Evolutionary conservation across 768 basidiomycete genomes (phyloP).

Genomic region (Cystofilobasidium bisporidii): DNA sequence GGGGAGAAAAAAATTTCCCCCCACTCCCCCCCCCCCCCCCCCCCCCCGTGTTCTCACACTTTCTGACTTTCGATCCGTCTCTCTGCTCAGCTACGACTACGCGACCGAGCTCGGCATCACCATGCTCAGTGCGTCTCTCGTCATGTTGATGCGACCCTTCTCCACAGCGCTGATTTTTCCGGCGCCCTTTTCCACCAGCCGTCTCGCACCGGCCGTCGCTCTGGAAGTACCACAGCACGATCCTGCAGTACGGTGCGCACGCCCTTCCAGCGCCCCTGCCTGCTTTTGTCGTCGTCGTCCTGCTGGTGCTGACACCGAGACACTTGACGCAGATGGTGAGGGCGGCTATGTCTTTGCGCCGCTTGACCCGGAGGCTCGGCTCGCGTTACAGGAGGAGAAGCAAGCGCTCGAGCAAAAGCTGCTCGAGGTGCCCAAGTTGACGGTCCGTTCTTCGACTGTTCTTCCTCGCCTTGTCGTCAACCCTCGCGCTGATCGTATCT

Average conservation of each 20-base stretch:
- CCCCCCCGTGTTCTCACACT: too few species aligned
- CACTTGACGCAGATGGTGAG: constrained; percentile 54
- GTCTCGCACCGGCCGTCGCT: constrained; percentile 29
- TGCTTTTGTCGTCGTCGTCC: too few species aligned
- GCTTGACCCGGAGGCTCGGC: constrained; percentile 76
- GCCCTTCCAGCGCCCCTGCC: neutral
- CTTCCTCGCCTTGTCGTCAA: neutral
- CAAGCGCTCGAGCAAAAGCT: constrained; percentile 75
- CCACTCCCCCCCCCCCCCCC: too few species aligned
- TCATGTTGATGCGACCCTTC: neutral
- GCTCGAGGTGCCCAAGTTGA: constrained; percentile 82
- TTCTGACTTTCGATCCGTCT: too few species aligned
- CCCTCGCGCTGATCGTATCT: neutral
- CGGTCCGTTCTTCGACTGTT: constrained; percentile 43
- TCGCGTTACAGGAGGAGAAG: constrained; percentile 90
- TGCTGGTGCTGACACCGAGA: constrained; percentile 41
- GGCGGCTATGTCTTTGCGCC: constrained; percentile 75
- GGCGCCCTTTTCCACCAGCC: neutral
- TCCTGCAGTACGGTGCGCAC: constrained; percentile 33
- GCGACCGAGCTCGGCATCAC: constrained; percentile 27
- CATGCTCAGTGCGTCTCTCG: constrained; percentile 24
- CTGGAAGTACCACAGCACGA: constrained; percentile 35
- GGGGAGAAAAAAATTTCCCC: too few species aligned
- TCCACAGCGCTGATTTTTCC: neutral
- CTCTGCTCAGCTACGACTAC: constrained; percentile 28